phyloP scores from a whole-genome alignment of 495 filamentous ascomycete species.

The Xylaria palmicola region DNA sequence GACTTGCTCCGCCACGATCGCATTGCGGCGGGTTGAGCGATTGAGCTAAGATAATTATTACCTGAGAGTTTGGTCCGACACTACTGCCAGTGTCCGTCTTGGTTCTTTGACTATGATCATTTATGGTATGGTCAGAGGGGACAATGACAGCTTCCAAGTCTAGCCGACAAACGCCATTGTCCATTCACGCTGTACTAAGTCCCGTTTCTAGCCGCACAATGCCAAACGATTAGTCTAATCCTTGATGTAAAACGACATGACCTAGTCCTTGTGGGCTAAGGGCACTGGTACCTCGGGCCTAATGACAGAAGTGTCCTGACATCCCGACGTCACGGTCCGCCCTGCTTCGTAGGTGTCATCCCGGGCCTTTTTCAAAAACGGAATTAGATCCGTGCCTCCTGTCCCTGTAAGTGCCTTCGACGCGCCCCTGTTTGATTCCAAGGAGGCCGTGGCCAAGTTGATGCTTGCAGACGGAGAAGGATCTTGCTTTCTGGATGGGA shows the following conservation, averaged over 20 bases:
- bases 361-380: constrained; percentile 91
- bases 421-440: constrained; percentile 10
- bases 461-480: constrained; percentile 34
- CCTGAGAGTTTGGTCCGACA: not conserved
- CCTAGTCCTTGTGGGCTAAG: not conserved
- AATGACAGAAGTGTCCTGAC: constrained; percentile 59
- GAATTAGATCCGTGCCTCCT: constrained; percentile 85
- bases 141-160: not conserved
- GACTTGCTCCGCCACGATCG: not conserved
- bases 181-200: too few relatives aligned
- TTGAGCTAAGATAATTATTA: constrained; percentile 1
- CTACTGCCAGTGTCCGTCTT: not conserved
- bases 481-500: constrained; percentile 51
- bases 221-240: not conserved
- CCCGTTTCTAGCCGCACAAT: too few relatives aligned
- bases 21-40: not conserved
- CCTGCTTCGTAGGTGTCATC: constrained; percentile 86
- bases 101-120: not conserved
- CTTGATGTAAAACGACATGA: not conserved
- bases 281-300: constrained; percentile 8
- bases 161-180: not conserved
- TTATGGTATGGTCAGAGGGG: too few relatives aligned
- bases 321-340: constrained; percentile 64
- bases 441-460: constrained; percentile 63
- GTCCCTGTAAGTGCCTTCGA: constrained; percentile 69